phyloP scores from a whole-genome alignment of 2,329 filamentous ascomycete species.

The Xylaria sp. region DNA sequence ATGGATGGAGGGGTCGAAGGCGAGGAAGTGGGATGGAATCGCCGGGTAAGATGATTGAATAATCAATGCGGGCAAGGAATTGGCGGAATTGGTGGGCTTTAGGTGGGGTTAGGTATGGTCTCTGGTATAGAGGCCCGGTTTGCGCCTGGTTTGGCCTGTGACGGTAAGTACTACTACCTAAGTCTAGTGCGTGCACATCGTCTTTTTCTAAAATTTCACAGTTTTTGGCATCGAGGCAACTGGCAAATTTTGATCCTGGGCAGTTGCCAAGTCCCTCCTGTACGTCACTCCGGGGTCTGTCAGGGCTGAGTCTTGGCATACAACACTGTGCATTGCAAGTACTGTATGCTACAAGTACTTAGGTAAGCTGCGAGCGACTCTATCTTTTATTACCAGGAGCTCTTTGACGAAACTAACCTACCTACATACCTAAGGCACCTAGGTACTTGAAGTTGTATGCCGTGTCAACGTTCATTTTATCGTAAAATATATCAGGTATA shows the following conservation, averaged over 20 bases:
- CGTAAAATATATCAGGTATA: too few species aligned
- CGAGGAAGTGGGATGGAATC: conserved; percentile 35
- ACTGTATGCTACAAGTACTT: background rate
- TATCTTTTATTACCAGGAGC: too few species aligned
- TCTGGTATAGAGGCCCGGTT: background rate
- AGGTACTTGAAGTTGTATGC: too few species aligned
- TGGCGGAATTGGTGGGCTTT: conserved; percentile 17
- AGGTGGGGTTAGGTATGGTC: conserved; percentile 23
- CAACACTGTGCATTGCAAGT: background rate
- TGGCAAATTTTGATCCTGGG: conserved; percentile 12
- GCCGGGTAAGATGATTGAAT: conserved; percentile 23
- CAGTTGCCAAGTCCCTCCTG: conserved; percentile 13
- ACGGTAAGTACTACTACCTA: background rate
- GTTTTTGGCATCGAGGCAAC: background rate
- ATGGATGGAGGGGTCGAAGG: conserved; percentile 37
- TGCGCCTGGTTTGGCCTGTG: background rate
- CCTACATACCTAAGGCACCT: too few species aligned
- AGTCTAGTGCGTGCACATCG: background rate
- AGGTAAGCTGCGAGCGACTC: too few species aligned
- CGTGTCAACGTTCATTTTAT: too few species aligned
- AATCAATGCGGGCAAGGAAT: conserved; percentile 26
- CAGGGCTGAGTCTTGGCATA: conserved; percentile 33
- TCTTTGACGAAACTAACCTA: too few species aligned
- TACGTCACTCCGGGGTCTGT: conserved; percentile 27
- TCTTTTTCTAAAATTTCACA: background rate